Evolutionary conservation across 2,329 filamentous ascomycete species (phyloP), one percentile per base, ranked within the genome.

Genomic region (Pyrenochaeta sp.): DNA sequence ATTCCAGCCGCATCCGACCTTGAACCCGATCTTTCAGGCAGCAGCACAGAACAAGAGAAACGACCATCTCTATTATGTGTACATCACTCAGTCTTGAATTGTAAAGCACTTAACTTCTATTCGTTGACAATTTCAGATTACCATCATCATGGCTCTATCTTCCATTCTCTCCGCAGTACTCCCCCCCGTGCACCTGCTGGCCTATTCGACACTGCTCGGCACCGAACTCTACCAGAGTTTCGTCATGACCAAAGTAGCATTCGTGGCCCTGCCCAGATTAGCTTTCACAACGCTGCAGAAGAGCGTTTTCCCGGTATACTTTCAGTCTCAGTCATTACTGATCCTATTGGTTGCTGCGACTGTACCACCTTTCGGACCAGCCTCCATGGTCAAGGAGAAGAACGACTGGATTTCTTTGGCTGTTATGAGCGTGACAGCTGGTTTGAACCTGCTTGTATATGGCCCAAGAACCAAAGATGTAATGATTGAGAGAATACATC

Each of bases 221-320:
- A 68, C 67, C 3, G 60, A 74, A 41, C 48, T 75, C 0, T 76
- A 70, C 39, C 58, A 75, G 52, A 73, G 55, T 47, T 74, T 76
- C 37, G 44, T 74, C 24, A 69, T 74, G 39, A 73, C 71, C 1
- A 76, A 73, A 49, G 49, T 76, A 13, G 63, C 69, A 15, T 69
- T 67, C 44, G 55, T 55, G 35, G 55, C 53, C 5, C 66, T 75
- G 4, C 67, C 73, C 0, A 61, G 62, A 35, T 60, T 66, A 1
- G 57, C 69, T 1, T 76, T 77, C 38, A 70, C 69, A 6, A 55
- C 41, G 1, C 55, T 76, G 3, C 71, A 75, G 35, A 74, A 72
- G 42, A 63, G 60, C 3, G 35, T 74, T 1, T 76, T 75, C 36
- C 73, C 72, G 0, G 47, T 68, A 1, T 75, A 76, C 35, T 75